Evolutionary conservation across 345 rosid genomes (phyloP).

Genomic region (Euphorbia peplus): DNA sequence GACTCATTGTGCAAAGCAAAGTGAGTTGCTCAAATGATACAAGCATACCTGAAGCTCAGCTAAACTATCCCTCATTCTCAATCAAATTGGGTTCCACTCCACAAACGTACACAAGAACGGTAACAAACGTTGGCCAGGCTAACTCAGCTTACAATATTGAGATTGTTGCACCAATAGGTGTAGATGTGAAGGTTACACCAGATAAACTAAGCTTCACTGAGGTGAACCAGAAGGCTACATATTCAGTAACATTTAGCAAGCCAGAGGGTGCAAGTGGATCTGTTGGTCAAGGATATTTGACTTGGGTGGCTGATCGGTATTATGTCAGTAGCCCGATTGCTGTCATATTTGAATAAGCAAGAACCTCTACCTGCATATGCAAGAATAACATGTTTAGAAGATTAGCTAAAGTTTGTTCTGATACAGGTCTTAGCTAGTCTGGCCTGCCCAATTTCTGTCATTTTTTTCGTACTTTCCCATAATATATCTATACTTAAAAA

Average conservation of each 20-base stretch:
- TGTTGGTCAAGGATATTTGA: slow-evolving; percentile 20
- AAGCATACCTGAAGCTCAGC: slow-evolving; percentile 22
- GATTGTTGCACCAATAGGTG: slow-evolving; percentile 2
- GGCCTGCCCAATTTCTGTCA: too few species aligned
- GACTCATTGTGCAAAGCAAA: neutral
- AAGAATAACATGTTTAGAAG: neutral
- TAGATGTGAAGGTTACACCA: slow-evolving; percentile 12
- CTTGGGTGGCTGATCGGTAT: slow-evolving; percentile 8
- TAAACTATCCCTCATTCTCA: slow-evolving; percentile 22
- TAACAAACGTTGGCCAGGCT: slow-evolving; percentile 12
- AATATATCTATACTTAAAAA: too few species aligned
- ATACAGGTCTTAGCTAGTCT: too few species aligned
- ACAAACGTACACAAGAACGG: slow-evolving; percentile 18
- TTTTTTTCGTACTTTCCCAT: too few species aligned
- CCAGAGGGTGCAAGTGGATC: neutral
- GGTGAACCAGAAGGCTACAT: slow-evolving; percentile 15
- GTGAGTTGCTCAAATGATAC: slow-evolving; percentile 13
- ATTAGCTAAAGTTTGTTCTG: neutral
- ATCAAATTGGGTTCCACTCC: slow-evolving; percentile 11
- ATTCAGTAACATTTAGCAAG: slow-evolving; percentile 18
- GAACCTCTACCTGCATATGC: neutral
- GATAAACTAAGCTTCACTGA: neutral
- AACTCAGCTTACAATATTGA: slow-evolving; percentile 7
- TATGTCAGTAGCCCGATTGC: slow-evolving; percentile 18
- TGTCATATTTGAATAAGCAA: slow-evolving; percentile 7